These are phyloP conservation scores for Licmophora abbreviata DNA, from an alignment of 108 stramenopile species.

Conservation along the genomic window DNA sequence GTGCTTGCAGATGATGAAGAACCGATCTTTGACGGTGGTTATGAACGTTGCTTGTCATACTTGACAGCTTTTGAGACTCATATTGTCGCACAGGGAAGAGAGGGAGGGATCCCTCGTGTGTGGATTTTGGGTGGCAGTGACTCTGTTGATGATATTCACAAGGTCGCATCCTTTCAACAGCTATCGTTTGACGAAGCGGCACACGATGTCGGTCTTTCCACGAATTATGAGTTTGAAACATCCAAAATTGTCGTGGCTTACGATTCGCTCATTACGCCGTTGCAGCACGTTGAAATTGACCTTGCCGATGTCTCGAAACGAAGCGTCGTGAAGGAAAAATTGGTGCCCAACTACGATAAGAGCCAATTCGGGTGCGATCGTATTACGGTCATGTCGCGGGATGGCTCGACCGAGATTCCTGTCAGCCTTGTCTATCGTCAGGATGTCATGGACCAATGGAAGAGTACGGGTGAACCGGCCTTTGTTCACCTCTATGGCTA, in stretches of 20 bases:
- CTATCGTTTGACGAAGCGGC: slow-evolving; percentile 75
- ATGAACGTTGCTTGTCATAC: slow-evolving; percentile 34
- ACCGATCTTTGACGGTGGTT: slow-evolving; percentile 53
- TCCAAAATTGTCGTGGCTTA: slow-evolving; percentile 67
- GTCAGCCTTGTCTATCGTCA: slow-evolving; percentile 78
- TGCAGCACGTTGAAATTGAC: slow-evolving; percentile 44
- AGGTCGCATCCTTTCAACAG: slow-evolving; percentile 5
- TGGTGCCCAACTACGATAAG: slow-evolving; percentile 83
- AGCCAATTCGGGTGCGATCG: slow-evolving; percentile 68
- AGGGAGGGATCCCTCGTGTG: slow-evolving; percentile 62
- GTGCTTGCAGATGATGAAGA: slow-evolving; percentile 8
- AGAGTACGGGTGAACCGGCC: slow-evolving; percentile 17
- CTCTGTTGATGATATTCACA: slow-evolving; percentile 13
- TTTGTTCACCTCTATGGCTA: slow-evolving; percentile 88
- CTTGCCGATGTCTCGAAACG: slow-evolving; percentile 42
- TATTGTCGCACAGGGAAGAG: slow-evolving; percentile 50
- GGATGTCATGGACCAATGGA: slow-evolving; percentile 48
- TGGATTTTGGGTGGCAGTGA: slow-evolving; percentile 39
- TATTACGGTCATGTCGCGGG: slow-evolving; percentile 54
- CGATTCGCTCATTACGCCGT: slow-evolving; percentile 79
- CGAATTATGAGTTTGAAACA: slow-evolving; percentile 69
- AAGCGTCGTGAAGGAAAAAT: slow-evolving; percentile 61
- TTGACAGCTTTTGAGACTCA: slow-evolving; percentile 42
- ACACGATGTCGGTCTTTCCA: slow-evolving; percentile 56
- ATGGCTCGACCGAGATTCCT: slow-evolving; percentile 77